Percentiles rank a stretch among this genome's conserved stretches.
phyloP scores from a whole-genome alignment of 1,139 yeast species.

The Lodderomyces orthopsilosis region DNA sequence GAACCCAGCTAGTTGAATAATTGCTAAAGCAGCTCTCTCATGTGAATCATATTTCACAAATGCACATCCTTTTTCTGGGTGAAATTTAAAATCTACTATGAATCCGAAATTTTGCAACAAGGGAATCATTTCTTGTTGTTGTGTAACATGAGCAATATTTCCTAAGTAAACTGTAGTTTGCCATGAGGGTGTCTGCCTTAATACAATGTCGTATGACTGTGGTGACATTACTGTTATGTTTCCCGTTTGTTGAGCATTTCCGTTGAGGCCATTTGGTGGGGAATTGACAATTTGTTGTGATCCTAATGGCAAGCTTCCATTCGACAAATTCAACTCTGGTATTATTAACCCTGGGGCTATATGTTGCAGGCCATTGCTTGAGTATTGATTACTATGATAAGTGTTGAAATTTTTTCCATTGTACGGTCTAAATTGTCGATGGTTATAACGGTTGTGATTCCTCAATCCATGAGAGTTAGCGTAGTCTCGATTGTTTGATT shows the following conservation, averaged over 20 bases:
- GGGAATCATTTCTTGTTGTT: constrained; percentile 73
- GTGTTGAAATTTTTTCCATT: constrained; percentile 4
- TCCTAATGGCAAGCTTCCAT: constrained; percentile 2
- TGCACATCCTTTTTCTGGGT: constrained; percentile 80
- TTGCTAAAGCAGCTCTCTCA: constrained; percentile 86
- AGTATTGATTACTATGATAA: not conserved
- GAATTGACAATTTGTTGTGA: constrained; percentile 9
- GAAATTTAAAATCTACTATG: constrained; percentile 76
- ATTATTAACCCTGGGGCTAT: not conserved
- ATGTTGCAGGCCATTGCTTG: not conserved
- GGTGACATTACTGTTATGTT: constrained; percentile 41
- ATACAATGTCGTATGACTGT: constrained; percentile 64
- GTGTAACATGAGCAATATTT: constrained; percentile 73
- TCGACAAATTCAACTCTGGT: not conserved
- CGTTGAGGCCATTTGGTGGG: constrained; percentile 5
- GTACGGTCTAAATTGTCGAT: constrained; percentile 6
- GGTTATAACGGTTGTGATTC: constrained; percentile 8
- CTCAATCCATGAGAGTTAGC: constrained; percentile 1
- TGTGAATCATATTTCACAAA: constrained; percentile 85
- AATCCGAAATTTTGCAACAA: constrained; percentile 76
- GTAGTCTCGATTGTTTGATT: constrained; percentile 18
- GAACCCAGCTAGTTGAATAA: constrained; percentile 76
- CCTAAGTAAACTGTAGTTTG: constrained; percentile 90
- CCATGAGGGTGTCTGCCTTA: constrained; percentile 78
- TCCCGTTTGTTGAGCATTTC: constrained; percentile 8